Base-by-base conservation (phyloP, 108 stramenopile species). In the Nitzschia sp. region DNA sequence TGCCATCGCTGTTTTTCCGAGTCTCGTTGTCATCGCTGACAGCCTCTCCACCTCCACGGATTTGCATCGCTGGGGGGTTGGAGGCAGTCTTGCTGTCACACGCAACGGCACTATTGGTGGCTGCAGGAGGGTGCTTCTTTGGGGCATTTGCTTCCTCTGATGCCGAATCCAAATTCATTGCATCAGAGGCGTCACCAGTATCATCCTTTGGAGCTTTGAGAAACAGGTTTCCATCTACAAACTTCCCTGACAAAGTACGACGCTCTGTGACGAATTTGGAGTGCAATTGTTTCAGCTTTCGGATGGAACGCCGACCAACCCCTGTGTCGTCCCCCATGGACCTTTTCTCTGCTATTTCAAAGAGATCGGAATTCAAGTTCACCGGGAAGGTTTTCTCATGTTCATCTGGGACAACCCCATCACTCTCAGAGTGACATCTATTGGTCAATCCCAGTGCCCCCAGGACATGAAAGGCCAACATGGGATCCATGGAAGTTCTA, bases 381-480 rank as follows among this genome's bases (percentile, higher is more conserved):
- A 9, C 61, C 14, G 61, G 61, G 20, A 62, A 62, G 8, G 40
- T 20, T 9, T 19, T n/a, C 41, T 62, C 57, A 14, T 51, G 38
- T 21, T 34, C 22, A 20, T n/a, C 55, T 26, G 26, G n/a, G 3
- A 53, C 52, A 11, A n/a, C 10, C 9, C 21, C 10, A 26, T 51
- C 48, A n/a, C 57, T 53, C 8, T 50, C 34, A 15, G 71, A 65
- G 10, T 64, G 19, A 8, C 57, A 59, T 38, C 48, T 64, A 12
- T 73, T 64, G 44, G 83, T 75, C 41, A 89, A 65, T 8, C 89
- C 89, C 25, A 91, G 63, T 15, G 85, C 79, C 51, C 73, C 68
- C 67, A 91, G 64, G 10, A 91, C 87, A 39, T 80, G 80, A 67
- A 86, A 86, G 37, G 84, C 77, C 55, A 91, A 65, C 11, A 80